Base-by-base conservation (phyloP, 2,329 filamentous ascomycete species). In the Apiospora hydei region DNA sequence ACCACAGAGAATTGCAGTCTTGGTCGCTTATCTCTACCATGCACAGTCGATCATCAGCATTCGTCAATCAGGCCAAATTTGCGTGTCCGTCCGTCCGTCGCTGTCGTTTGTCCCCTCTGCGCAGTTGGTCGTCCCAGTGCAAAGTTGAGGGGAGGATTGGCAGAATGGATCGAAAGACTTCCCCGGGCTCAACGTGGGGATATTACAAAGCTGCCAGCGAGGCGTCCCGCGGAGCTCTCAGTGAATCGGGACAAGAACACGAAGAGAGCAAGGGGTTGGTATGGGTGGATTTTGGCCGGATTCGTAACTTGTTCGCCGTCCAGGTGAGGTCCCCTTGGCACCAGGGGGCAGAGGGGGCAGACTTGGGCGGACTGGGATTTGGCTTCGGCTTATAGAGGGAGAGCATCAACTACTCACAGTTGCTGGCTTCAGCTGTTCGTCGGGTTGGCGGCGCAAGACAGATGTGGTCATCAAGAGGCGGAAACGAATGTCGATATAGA, bases 1-100 rank as follows among this genome's bases (percentile, higher is more conserved):
- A 64, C 57, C 57, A 41, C 57, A 38, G 57, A 64, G 57, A 21
- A 41, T 64, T 64, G 57, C 57, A 38, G 57, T 64, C 8, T 30
- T 41, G 57, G 57, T 64, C 57, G 57, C 57, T 41, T 64, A 64
- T 64, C 57, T 64, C 57, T 64, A 64, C 34, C 57, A 64, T 64
- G 57, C 57, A 64, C 57, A 64, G 34, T 41, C n/a, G 57, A 64
- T 64, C 57, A 64, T 64, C 57, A 64, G 57, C 21, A n/a, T 41
- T 64, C 57, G 57, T 64, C 57, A 64, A 41, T 34, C 34, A 64
- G 41, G 41, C 41, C 41, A 21, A 30, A n/a, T 41, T 41, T 64
- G 30, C 57, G 11, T 41, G 57, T 64, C 34, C 16, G 51, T 34
- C 51, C 8, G 34, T 41, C 34, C 30, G 53, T 34, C 53, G 30